Base-by-base conservation (phyloP, 352 stramenopile species). In the Phytophthora nicotianae region DNA sequence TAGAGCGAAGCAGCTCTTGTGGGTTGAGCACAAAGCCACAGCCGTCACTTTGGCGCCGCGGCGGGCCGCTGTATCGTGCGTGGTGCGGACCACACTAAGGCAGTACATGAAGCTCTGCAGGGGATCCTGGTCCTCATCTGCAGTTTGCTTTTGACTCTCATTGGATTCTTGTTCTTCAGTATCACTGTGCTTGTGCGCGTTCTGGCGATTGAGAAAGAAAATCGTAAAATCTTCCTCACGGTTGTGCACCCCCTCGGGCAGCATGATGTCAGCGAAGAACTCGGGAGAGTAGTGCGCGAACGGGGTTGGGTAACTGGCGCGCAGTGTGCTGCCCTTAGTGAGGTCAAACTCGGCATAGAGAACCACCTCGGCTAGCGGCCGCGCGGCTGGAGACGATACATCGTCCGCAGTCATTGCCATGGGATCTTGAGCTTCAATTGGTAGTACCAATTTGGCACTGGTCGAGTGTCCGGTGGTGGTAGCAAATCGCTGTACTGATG, bases 191-290 rank as follows among this genome's bases (percentile, higher is more conserved):
- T 48, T 64, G 27, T 33, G 50, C 17, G 62, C 64, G 38, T 62
- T 72, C 54, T 86, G 70, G 32, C 86, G 81, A 61, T 95, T 94
- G 55, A 96, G 81, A 60, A 96, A 95, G 64, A 96, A 96, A 46
- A 94, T 83, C 32, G 88, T 96, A 17, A 85, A 88, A 72, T 96
- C 88, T 41, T 93, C 68, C 27, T 92, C 56, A 45, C 88, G 88
- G 68, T 96, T 96, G 79, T 96, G 88, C 58, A 93, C 85, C 46
- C 88, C 88, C 49, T 96, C 88, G 19, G 88, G 88, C 23, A 96
- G 63, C 88, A 96, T 96, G 27, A 89, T 84, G 56, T 96, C 88
- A 21, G 88, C 88, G 56, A 96, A 96, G 64, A 95, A 96, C 74
- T 96, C 88, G 66, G 86, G 75, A 52, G 85, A 90, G 70, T 94